Percentiles rank a stretch among this genome's conserved stretches.
Evolutionary conservation across 352 stramenopile species (phyloP).

Genomic region (Pythium diclinum): DNA sequence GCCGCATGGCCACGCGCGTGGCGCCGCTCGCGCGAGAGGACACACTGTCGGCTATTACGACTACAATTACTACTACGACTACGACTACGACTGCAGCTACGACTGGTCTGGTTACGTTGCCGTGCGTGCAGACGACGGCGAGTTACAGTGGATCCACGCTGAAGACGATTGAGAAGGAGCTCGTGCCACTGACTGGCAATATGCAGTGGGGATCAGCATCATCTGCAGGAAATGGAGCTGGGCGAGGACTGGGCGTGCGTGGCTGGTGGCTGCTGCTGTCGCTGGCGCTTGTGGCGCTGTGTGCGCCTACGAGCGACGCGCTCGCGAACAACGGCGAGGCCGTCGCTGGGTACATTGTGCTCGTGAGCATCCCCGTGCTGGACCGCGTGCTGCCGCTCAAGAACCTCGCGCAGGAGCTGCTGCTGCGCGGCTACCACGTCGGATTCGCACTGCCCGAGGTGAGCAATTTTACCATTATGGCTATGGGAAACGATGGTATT

Average conservation of each 20-base stretch:
- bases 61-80: background rate
- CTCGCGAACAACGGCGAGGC: constrained; percentile 10
- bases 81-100: background rate
- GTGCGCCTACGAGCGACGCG: constrained; percentile 6
- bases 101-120: background rate
- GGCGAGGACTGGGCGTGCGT: background rate
- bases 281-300: constrained; percentile 10
- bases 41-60: background rate
- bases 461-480: background rate
- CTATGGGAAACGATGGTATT: background rate
- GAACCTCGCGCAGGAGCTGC: constrained; percentile 67
- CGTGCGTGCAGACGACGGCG: background rate
- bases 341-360: constrained; percentile 60
- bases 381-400: constrained; percentile 83
- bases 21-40: background rate
- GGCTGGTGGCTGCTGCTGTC: constrained; percentile 19
- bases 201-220: too few species aligned
- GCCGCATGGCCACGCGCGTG: background rate
- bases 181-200: background rate
- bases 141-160: background rate
- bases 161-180: background rate
- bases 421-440: constrained; percentile 70
- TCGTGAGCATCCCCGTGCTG: constrained; percentile 82
- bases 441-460: constrained; percentile 76
- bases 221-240: too few species aligned